These are phyloP conservation scores for Phytophthora ohioensis DNA, from an alignment of 352 stramenopile species.

Conservation along the genomic window DNA sequence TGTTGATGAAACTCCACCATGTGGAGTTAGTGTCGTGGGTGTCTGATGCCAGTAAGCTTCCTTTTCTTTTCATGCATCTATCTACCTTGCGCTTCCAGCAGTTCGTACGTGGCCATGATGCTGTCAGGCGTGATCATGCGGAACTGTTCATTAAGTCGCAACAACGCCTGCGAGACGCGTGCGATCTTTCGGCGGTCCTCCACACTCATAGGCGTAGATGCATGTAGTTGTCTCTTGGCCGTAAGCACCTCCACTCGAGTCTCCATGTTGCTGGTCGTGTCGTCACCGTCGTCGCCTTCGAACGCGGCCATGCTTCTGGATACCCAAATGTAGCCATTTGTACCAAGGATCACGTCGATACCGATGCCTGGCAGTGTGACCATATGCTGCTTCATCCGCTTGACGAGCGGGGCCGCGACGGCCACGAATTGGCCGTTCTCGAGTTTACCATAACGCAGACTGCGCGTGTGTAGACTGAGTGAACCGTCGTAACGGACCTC, in stretches of 20 bases:
- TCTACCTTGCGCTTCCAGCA: slow-evolving; percentile 48
- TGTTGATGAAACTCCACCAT: no score
- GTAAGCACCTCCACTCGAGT: slow-evolving; percentile 91
- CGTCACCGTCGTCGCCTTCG: slow-evolving; percentile 56
- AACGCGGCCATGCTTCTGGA: slow-evolving; percentile 83
- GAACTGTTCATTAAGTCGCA: slow-evolving; percentile 90
- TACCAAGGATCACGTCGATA: slow-evolving; percentile 94
- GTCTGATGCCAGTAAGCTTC: not conserved
- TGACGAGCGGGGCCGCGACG: slow-evolving; percentile 92
- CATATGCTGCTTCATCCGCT: slow-evolving; percentile 96
- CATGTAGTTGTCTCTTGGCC: slow-evolving; percentile 92
- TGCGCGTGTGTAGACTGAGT: slow-evolving; percentile 94
- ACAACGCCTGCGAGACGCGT: slow-evolving; percentile 89
- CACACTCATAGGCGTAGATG: slow-evolving; percentile 71
- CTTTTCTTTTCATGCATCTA: slow-evolving; percentile 13
- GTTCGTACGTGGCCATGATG: slow-evolving; percentile 89
- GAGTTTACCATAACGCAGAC: slow-evolving; percentile 95
- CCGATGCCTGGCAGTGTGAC: slow-evolving; percentile 78
- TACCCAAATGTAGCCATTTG: slow-evolving; percentile 97
- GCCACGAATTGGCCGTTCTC: slow-evolving; percentile 95
- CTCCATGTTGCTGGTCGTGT: slow-evolving; percentile 72
- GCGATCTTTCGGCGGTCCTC: slow-evolving; percentile 89
- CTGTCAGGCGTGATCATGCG: slow-evolving; percentile 93
- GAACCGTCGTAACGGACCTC: slow-evolving; percentile 93
- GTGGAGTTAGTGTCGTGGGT: no score